Evolutionary conservation across 1,139 yeast genomes (phyloP), one percentile per base, ranked within the genome.

Genomic region (Geotrichum fermentans): DNA sequence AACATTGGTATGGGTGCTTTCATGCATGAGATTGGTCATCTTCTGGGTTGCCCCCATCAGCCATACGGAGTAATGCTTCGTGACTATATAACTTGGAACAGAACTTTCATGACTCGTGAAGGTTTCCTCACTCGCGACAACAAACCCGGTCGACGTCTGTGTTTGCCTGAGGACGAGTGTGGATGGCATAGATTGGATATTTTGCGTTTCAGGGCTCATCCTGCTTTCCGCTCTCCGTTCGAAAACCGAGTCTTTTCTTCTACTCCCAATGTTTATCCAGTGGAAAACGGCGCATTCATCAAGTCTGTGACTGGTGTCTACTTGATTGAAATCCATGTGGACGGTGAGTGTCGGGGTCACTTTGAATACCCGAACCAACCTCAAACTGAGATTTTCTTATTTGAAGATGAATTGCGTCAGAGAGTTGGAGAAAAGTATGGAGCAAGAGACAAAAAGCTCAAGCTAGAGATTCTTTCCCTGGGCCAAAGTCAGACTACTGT

Each of bases 11-110:
- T 87, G 63, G 97, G 98, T 38, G 97, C 97, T 0, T 89, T 88
- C 59, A 75, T 90, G 84, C 98, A 92, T 64, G 97, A 92, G 64
- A 83, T 89, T 48, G 97, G 98, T 1, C 97, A 92, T 64, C 70
- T 79, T 26, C 71, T 90, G 37, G 96, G 97, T 0, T 84, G 94
- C 57, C 97, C 97, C 1, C 97, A 92, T 66, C 95, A 89, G 66
- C 85, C 81, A 3, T 72, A 75, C 58, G 97, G 97, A 16, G 85
- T 90, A 21, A 92, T 92, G 97, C 67, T 88, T 40, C 74, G 97
- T 54, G 96, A 86, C 56, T 92, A 90, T 61, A 73, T 82, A 13
- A 77, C 83, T 58, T 77, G 88, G 73, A 86, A 90, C 64, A 74
- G 97, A 52, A 78, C 89, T 6, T 90, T 89, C 61, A 74, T 83